Evolutionary conservation across 2,329 filamentous ascomycete genomes (phyloP).

Genomic region (Cladosporium cucumerinum): DNA sequence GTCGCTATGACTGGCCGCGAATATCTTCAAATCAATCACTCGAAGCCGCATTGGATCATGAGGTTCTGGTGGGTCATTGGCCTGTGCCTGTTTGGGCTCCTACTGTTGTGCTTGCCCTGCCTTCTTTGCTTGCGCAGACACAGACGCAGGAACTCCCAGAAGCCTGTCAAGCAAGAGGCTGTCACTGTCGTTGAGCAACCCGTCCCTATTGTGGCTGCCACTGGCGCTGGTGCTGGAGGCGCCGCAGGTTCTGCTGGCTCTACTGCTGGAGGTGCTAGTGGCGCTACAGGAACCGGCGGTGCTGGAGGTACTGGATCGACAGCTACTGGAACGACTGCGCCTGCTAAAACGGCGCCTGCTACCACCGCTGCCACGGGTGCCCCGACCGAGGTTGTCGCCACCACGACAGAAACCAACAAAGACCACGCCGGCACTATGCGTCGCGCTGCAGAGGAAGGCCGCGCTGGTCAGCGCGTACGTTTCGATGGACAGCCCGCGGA

Average conservation of each 20-base stretch:
- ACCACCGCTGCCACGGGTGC: not conserved
- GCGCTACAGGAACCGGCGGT: not conserved
- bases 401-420: not conserved
- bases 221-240: not conserved
- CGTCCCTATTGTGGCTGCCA: not conserved
- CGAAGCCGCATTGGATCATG: not conserved
- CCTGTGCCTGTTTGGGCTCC: not conserved
- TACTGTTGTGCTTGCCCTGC: not conserved
- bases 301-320: not conserved
- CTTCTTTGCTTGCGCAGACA: not conserved
- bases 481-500: constrained; percentile 2
- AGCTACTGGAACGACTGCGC: not conserved
- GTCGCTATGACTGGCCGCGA: not conserved
- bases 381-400: constrained; percentile 2
- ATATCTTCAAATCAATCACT: too few species aligned
- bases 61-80: not conserved
- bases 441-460: constrained; percentile 12
- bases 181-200: not conserved
- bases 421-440: constrained; percentile 10
- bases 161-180: not conserved
- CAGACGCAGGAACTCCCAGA: not conserved
- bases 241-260: not conserved
- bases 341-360: not conserved
- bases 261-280: not conserved
- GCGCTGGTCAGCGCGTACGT: constrained; percentile 4